phyloP scores from a whole-genome alignment of 1,139 yeast species.

The Suhomyces panamericanus region DNA sequence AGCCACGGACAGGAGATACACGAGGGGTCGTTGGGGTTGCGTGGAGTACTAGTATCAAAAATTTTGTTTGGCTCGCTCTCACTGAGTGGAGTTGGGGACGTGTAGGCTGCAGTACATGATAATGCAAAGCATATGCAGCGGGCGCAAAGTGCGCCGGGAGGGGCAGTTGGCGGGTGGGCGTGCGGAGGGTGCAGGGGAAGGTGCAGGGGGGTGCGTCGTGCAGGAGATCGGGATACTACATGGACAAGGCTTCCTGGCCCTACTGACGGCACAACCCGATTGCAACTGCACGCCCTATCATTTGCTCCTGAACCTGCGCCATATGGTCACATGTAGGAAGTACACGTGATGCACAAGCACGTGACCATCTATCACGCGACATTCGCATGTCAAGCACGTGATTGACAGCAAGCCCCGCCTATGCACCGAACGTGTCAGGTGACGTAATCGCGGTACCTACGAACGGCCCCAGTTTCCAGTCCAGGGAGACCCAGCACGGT shows the following conservation, averaged over 20 bases:
- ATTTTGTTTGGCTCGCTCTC: constrained; percentile 1
- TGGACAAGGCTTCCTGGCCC: no score
- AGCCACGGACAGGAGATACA: no score
- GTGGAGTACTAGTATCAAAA: neutral
- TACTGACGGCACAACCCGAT: neutral
- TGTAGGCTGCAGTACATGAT: neutral
- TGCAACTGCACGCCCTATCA: neutral
- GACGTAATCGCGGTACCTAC: neutral
- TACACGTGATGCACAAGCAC: neutral
- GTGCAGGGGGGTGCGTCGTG: neutral
- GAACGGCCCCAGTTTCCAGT: neutral
- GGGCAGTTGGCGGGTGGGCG: neutral
- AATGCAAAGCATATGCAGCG: neutral
- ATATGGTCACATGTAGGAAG: no score
- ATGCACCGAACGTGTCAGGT: constrained; percentile 3
- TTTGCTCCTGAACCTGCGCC: neutral
- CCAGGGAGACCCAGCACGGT: neutral
- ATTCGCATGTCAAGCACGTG: neutral
- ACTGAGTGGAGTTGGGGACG: neutral
- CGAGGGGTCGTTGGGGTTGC: neutral
- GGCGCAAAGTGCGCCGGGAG: neutral
- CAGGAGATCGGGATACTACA: neutral
- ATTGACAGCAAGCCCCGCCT: neutral
- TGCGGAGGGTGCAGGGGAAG: neutral
- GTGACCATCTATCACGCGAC: no score